Percentiles rank a stretch among this genome's conserved stretches.
Conservation (phyloP, 768 basidiomycete species). For the Tylopilus sp. region DNA sequence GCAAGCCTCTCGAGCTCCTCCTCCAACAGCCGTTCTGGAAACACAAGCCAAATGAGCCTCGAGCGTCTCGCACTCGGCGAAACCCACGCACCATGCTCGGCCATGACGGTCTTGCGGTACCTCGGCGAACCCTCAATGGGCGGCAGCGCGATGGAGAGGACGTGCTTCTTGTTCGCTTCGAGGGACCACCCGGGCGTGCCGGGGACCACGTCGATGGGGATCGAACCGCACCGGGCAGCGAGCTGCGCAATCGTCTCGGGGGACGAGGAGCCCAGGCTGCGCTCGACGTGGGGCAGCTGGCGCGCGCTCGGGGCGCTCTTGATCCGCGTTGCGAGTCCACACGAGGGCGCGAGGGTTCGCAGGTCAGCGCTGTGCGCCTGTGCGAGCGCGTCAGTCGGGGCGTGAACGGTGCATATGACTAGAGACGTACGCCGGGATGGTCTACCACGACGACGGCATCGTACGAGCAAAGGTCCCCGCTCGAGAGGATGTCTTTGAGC, state of each 20-base stretch:
- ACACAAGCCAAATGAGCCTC: too few species aligned
- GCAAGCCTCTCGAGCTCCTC: constrained; percentile 48
- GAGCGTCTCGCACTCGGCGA: too few species aligned
- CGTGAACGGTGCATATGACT: background rate
- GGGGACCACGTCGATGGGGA: constrained; percentile 40
- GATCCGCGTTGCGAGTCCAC: constrained; percentile 46
- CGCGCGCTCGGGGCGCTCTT: constrained; percentile 49
- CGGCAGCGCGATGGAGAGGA: constrained; percentile 57
- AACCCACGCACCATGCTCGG: constrained; percentile 57
- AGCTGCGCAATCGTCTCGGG: constrained; percentile 42
- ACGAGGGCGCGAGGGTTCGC: constrained; percentile 51
- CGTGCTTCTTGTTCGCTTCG: constrained; percentile 44
- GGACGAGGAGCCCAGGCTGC: constrained; percentile 28
- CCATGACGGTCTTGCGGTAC: constrained; percentile 46
- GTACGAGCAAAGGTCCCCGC: constrained; percentile 53
- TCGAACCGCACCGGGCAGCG: constrained; percentile 51
- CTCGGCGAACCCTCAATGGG: constrained; percentile 38
- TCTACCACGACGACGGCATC: constrained; percentile 67
- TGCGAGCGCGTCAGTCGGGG: background rate
- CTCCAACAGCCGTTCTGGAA: constrained; percentile 43
- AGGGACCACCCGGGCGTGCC: constrained; percentile 37
- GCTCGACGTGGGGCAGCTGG: constrained; percentile 59
- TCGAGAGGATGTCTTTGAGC: constrained; percentile 42
- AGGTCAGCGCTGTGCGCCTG: constrained; percentile 80
- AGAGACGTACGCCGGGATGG: constrained; percentile 63